These are phyloP conservation scores for Eremochloa ophiuroides DNA, from an alignment of 176 grass and related monocot genomes.

Conservation along the genomic window DNA sequence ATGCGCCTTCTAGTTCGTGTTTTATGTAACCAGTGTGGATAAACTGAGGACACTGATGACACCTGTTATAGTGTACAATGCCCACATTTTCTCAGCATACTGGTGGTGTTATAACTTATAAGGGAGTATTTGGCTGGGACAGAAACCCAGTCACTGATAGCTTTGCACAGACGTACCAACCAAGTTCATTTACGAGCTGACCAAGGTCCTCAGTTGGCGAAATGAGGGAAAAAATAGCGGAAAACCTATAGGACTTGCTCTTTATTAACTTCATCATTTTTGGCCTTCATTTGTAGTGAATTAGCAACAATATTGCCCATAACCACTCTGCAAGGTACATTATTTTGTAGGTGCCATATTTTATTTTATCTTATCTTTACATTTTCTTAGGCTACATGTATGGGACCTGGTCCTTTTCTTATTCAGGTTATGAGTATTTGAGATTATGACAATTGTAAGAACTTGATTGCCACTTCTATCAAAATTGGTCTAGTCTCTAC, in stretches of 20 bases:
- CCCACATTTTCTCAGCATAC: background rate
- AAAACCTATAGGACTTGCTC: background rate
- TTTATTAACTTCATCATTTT: background rate
- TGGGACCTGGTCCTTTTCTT: background rate
- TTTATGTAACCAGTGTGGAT: background rate
- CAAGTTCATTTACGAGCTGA: background rate
- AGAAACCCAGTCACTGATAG: background rate
- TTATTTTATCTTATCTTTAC: too few species aligned
- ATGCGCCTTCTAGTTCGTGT: background rate
- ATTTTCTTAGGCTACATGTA: background rate
- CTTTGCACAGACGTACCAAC: background rate
- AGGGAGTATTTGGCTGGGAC: background rate
- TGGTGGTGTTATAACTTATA: background rate
- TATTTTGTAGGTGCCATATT: background rate
- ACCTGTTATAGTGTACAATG: background rate
- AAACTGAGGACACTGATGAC: background rate
- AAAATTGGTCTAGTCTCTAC: background rate
- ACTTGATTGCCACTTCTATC: background rate
- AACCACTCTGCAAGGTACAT: background rate
- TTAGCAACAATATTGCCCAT: background rate
- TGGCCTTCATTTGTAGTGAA: conserved; percentile 8
- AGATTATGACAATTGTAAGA: background rate
- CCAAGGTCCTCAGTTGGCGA: background rate
- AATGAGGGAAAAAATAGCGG: background rate
- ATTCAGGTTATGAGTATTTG: background rate